Evolutionary conservation across 1,139 yeast species (phyloP), one percentile per base, ranked within the genome.

Genomic region (Geotrichum restrictum): DNA sequence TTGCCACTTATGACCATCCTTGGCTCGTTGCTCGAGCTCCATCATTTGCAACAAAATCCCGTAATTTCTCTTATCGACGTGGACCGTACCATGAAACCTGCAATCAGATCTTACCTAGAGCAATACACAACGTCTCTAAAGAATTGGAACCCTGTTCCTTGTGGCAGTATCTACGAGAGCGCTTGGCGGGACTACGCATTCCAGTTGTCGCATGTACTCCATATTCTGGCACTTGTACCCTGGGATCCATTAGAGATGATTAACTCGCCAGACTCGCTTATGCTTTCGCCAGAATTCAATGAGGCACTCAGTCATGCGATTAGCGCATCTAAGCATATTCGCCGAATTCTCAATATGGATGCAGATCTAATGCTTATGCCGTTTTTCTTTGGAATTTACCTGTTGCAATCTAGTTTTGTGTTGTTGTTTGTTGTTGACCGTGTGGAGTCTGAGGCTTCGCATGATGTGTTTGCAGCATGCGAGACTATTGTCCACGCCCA

Each of bases 401-500:
- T 64, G 24, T 57, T 64, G 14, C 64, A 61, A 21, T 63, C 64
- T 3, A 57, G 65, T 16, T 62, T 64, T 45, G 57, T 64, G 5
- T 58, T 64, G 55, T 57, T 65, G 47, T 54, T 60, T 57, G 45
- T 62, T 51, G 57, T 60, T 34, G 70, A 67, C 40, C 57, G 64
- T 19, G 64, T 63, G n/a, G 68, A 64, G 34, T 56, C 59, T 4
- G 62, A 62, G 24, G 67, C 65, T 3, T 60, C 66, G 18, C 62
- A 60, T 18, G 69, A 64, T 31, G 66, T 67, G 18, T 60, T 64
- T n/a, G 64, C 61, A 22, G 69, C 69, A 1, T 64, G 69, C 48
- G 69, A 67, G 54, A 59, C 64, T 3, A 59, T 67, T 33, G 68
- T 67, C 1, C 62, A 68, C 14, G 70, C 70, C 10, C 70, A 67